A percentile compares a stretch with the other conserved stretches of the same genome.
phyloP scores from a whole-genome alignment of 306 rosid genomes.

The Acmispon strigosus region DNA sequence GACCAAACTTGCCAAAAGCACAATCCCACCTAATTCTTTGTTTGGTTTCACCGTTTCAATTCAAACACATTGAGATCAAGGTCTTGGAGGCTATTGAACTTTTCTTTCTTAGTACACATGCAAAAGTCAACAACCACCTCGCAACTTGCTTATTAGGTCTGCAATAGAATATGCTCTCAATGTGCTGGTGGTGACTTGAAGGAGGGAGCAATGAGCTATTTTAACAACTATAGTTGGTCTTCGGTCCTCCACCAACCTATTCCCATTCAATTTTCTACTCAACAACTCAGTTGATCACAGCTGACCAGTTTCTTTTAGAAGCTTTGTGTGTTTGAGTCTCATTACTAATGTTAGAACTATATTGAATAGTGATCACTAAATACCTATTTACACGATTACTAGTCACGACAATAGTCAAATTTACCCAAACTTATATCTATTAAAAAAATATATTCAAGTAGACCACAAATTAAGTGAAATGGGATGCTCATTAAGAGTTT shows the following conservation, averaged over 20 bases:
- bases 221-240: background rate
- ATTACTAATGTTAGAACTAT: too few species aligned
- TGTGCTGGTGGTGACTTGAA: slow-evolving; percentile 1
- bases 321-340: too few species aligned
- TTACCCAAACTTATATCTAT: too few species aligned
- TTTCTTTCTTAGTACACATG: background rate
- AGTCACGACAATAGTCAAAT: too few species aligned
- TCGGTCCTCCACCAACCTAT: slow-evolving; percentile 1
- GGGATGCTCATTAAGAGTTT: too few species aligned
- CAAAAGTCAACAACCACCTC: slow-evolving; percentile 9
- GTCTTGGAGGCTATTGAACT: background rate
- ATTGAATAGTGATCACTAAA: too few species aligned
- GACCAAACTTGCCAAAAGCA: background rate
- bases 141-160: background rate
- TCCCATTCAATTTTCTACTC: background rate
- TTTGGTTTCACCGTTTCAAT: background rate
- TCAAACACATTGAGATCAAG: background rate
- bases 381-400: too few species aligned
- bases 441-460: too few species aligned
- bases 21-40: slow-evolving; percentile 20
- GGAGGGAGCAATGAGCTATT: background rate
- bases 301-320: too few species aligned
- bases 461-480: too few species aligned
- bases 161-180: slow-evolving; percentile 22
- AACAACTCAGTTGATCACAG: background rate